Conservation (phyloP, 805 yeast species). For the Candida verbasci region DNA sequence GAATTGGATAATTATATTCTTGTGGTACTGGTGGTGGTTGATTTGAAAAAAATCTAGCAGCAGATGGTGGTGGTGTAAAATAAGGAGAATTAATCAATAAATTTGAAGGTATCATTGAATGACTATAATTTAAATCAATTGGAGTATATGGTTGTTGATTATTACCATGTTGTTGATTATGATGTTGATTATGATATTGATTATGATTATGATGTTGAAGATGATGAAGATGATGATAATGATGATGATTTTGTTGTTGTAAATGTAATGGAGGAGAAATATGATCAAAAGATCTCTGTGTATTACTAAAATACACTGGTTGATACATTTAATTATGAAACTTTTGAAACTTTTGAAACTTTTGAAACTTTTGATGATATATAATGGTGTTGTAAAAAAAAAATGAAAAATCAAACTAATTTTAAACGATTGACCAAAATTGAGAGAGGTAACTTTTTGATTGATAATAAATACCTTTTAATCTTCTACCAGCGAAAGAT, state of each 20-base stretch:
- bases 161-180: constrained; percentile 3
- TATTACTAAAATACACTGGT: constrained; percentile 5
- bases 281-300: constrained; percentile 2
- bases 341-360: no score
- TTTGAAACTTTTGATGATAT: no score
- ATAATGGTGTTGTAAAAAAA: no score
- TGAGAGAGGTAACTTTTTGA: no score
- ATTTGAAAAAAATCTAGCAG: constrained; percentile 5
- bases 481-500: no score
- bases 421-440: no score
- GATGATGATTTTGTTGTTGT: background rate
- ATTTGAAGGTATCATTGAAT: constrained; percentile 61
- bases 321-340: constrained; percentile 8
- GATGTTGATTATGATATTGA: background rate
- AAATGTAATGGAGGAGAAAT: constrained; percentile 2
- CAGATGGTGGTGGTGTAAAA: constrained; percentile 32
- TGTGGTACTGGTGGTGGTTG: constrained; percentile 10
- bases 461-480: no score
- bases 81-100: constrained; percentile 59
- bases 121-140: constrained; percentile 55
- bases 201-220: no score
- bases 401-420: no score
- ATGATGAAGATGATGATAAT: background rate
- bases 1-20: background rate
- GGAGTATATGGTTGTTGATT: constrained; percentile 60